These are phyloP conservation scores for Heracleum sosnowskyi DNA, from an alignment of 129 eudicot genomes.

Conservation along the genomic window DNA sequence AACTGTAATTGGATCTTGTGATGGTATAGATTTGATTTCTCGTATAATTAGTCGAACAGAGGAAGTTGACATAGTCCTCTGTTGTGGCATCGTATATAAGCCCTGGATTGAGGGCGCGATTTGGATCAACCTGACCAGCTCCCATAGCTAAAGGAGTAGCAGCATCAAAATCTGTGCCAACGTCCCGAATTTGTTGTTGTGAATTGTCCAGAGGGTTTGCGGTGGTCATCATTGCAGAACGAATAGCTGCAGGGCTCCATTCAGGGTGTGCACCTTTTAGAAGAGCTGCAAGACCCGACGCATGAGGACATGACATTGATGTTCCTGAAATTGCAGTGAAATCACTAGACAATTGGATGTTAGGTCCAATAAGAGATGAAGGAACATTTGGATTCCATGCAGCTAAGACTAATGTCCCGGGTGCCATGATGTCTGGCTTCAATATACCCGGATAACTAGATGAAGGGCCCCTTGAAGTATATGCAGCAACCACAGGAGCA, in stretches of 20 bases:
- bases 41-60: constrained; percentile 25
- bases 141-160: constrained; percentile 33
- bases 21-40: constrained; percentile 20
- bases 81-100: constrained; percentile 27
- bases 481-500: constrained; percentile 35
- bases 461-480: constrained; percentile 46
- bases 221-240: constrained; percentile 34
- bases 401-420: constrained; percentile 33
- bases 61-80: constrained; percentile 26
- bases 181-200: constrained; percentile 1
- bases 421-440: constrained; percentile 47
- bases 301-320: constrained; percentile 42
- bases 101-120: constrained; percentile 32
- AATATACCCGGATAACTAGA: constrained; percentile 26
- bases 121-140: constrained; percentile 37
- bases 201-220: constrained; percentile 27
- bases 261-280: constrained; percentile 32
- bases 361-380: not conserved
- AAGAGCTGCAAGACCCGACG: constrained; percentile 30
- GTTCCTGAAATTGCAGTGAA: constrained; percentile 19
- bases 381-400: constrained; percentile 17
- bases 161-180: not conserved
- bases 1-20: constrained; percentile 12
- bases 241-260: constrained; percentile 35
- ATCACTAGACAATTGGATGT: constrained; percentile 11